Evolutionary conservation across 2,329 filamentous ascomycete species (phyloP).

Genomic region (Ascochyta fabae): DNA sequence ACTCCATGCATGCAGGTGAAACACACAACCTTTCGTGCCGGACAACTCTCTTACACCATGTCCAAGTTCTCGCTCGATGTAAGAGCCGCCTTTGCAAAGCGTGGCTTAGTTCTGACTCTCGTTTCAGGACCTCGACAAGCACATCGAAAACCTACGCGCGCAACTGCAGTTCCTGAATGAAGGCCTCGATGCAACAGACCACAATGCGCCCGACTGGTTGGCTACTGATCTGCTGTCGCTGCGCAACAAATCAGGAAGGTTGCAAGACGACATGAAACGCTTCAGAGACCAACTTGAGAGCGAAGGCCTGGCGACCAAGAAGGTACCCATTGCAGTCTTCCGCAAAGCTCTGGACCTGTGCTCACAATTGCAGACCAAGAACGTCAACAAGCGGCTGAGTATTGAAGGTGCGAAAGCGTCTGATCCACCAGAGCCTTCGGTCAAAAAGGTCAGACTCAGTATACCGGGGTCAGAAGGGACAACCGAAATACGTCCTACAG

Average conservation of each 20-base stretch:
- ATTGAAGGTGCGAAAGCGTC: slow-evolving; percentile 30
- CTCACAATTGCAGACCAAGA: slow-evolving; percentile 24
- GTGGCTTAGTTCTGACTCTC: slow-evolving; percentile 21
- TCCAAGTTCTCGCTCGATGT: slow-evolving; percentile 37
- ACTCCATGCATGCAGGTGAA: slow-evolving; percentile 9
- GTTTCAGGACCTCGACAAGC: slow-evolving; percentile 40
- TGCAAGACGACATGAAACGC: slow-evolving; percentile 45
- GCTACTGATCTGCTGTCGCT: slow-evolving; percentile 43
- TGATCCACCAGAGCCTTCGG: slow-evolving; percentile 1
- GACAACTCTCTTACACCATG: slow-evolving; percentile 26
- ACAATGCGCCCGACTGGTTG: slow-evolving; percentile 46
- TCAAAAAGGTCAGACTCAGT: slow-evolving; percentile 15
- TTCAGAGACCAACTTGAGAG: slow-evolving; percentile 39
- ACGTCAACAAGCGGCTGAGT: slow-evolving; percentile 38
- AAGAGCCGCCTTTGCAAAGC: slow-evolving; percentile 14
- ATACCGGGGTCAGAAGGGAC: slow-evolving; percentile 16
- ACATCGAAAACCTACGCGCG: slow-evolving; percentile 39
- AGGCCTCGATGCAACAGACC: slow-evolving; percentile 43
- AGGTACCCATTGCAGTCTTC: slow-evolving; percentile 17
- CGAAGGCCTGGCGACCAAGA: slow-evolving; percentile 35
- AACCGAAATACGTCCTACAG: slow-evolving; percentile 23
- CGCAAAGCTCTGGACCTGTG: background rate
- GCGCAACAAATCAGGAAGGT: slow-evolving; percentile 40
- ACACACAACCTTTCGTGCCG: slow-evolving; percentile 7
- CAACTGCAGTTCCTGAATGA: slow-evolving; percentile 40